Conservation (phyloP, 768 basidiomycete genomes). For the Suillus luteus region DNA sequence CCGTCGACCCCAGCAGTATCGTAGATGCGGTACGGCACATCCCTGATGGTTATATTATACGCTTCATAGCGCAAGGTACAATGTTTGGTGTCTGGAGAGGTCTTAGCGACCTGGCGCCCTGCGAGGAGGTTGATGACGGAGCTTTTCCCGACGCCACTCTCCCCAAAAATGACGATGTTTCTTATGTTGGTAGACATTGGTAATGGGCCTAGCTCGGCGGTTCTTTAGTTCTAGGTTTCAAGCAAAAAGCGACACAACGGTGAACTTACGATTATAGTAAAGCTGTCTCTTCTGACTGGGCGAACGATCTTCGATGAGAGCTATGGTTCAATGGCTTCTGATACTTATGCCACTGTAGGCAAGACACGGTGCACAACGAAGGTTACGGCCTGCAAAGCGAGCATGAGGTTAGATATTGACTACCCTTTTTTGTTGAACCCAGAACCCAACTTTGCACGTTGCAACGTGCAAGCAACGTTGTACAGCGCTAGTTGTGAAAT, state of each 20-base stretch:
- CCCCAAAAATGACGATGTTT: conserved; percentile 20
- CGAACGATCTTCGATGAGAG: too few species aligned
- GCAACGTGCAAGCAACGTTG: not conserved
- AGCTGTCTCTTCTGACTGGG: not conserved
- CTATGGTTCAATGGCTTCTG: not conserved
- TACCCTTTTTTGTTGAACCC: not conserved
- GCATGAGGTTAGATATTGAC: not conserved
- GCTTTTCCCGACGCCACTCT: conserved; percentile 10
- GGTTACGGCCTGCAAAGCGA: not conserved
- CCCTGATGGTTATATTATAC: conserved; percentile 29
- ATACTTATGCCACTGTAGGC: not conserved
- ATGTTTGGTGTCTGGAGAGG: conserved; percentile 36
- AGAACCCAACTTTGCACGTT: not conserved
- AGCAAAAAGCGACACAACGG: not conserved
- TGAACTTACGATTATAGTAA: not conserved
- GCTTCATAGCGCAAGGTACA: conserved; percentile 36
- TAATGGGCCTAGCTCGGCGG: not conserved
- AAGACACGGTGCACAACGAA: not conserved
- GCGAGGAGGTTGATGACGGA: conserved; percentile 28
- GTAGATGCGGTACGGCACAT: conserved; percentile 19
- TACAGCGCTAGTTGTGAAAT: not conserved
- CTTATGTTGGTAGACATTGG: not conserved
- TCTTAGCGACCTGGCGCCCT: conserved; percentile 30
- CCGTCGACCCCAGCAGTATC: conserved; percentile 7
- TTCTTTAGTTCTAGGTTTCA: not conserved